Evolutionary conservation across 495 filamentous ascomycete genomes (phyloP).

Genomic region (Aspergillus taichungensis): DNA sequence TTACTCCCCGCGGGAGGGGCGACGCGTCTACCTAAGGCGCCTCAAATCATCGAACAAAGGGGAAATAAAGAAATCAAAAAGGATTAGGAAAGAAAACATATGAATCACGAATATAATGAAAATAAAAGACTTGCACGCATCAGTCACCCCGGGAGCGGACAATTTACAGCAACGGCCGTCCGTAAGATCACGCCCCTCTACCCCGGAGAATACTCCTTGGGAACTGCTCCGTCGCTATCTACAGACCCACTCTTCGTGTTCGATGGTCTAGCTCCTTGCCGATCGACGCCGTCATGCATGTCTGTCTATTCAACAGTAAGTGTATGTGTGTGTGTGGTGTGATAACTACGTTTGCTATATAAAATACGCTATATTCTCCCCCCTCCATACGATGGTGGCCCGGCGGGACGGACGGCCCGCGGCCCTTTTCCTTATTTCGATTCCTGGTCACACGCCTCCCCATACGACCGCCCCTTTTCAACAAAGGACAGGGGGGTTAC

Average conservation of each 20-base stretch:
- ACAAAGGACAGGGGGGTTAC: constrained; percentile 9
- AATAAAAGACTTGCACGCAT: neutral
- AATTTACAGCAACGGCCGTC: neutral
- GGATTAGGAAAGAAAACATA: no score
- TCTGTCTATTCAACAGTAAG: neutral
- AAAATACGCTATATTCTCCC: neutral
- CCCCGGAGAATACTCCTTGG: neutral
- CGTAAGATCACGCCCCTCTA: neutral
- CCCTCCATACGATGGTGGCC: constrained; percentile 12
- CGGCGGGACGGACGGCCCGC: constrained; percentile 16
- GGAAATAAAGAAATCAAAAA: no score
- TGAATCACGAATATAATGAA: neutral
- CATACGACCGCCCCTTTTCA: constrained; percentile 5
- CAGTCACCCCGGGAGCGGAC: neutral
- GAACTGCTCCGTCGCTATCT: neutral
- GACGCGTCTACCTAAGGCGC: neutral
- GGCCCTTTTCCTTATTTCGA: neutral
- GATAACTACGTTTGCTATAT: constrained; percentile 2
- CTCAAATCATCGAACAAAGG: no score
- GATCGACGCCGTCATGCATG: constrained; percentile 1
- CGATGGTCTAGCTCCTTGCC: constrained; percentile 5
- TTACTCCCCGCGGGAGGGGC: neutral
- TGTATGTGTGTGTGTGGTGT: constrained; percentile 3
- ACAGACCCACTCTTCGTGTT: neutral
- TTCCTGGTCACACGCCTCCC: constrained; percentile 32